phyloP scores from a whole-genome alignment of 2,329 filamentous ascomycete genomes.

The Dendryphion nanum region DNA sequence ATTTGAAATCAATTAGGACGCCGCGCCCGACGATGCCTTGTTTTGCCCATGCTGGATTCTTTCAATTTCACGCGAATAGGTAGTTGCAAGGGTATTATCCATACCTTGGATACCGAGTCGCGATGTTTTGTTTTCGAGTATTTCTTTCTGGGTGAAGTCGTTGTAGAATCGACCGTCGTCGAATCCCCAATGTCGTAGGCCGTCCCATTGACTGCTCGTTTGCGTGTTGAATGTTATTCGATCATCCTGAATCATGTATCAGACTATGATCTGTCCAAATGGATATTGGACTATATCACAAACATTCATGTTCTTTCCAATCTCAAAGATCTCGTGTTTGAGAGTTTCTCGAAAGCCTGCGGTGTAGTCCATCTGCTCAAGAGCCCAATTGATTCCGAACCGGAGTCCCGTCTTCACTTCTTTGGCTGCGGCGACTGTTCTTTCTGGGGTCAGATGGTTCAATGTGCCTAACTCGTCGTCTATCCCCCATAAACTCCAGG shows the following conservation, averaged over 20 bases:
- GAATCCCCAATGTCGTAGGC: slow-evolving; percentile 14
- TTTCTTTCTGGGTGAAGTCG: slow-evolving; percentile 17
- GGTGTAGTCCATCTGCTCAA: slow-evolving; percentile 23
- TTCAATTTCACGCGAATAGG: slow-evolving; percentile 3
- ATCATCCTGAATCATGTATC: slow-evolving; percentile 12
- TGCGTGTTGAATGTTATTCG: slow-evolving; percentile 56
- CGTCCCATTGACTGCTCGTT: slow-evolving; percentile 56
- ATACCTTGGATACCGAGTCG: slow-evolving; percentile 19
- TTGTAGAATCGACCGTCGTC: slow-evolving; percentile 22
- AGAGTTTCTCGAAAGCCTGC: slow-evolving; percentile 18
- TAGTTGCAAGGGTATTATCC: not conserved
- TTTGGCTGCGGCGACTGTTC: slow-evolving; percentile 18
- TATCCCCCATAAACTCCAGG: slow-evolving; percentile 21
- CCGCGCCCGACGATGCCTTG: slow-evolving; percentile 21
- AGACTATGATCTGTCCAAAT: too few species aligned
- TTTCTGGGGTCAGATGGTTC: slow-evolving; percentile 19
- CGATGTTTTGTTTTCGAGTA: slow-evolving; percentile 13
- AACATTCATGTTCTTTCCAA: slow-evolving; percentile 21
- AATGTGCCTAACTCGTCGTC: slow-evolving; percentile 21
- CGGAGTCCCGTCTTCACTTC: slow-evolving; percentile 17
- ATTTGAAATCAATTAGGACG: slow-evolving; percentile 21
- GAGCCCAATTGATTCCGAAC: slow-evolving; percentile 19
- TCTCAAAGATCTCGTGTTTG: slow-evolving; percentile 22
- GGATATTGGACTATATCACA: not conserved
- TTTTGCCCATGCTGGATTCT: slow-evolving; percentile 16